phyloP scores from a whole-genome alignment of 163 green algal genomes.

The Chlorella variabilis region DNA sequence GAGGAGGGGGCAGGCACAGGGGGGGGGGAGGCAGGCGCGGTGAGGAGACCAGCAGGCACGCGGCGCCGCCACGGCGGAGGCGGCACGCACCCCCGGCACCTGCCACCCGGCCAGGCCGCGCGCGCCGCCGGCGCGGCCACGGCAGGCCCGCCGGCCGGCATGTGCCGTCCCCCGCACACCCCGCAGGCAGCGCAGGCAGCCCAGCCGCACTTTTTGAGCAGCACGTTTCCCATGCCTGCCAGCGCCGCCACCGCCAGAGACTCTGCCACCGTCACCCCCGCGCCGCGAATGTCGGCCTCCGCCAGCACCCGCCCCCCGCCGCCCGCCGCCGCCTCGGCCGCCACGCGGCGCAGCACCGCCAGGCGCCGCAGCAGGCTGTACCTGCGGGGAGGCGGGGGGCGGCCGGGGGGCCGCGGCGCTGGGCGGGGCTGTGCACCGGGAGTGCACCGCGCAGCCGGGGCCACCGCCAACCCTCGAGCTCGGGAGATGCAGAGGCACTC shows the following conservation, averaged over 20 bases:
- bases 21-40: background rate
- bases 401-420: too few relatives aligned
- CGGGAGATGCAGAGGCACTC: too few relatives aligned
- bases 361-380: conserved; percentile 50
- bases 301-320: background rate
- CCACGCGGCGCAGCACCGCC: conserved; percentile 40
- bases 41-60: background rate
- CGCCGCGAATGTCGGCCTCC: background rate
- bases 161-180: too few relatives aligned
- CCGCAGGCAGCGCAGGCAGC: too few relatives aligned
- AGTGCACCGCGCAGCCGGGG: too few relatives aligned
- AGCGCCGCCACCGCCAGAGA: conserved; percentile 82
- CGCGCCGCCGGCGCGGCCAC: too few relatives aligned
- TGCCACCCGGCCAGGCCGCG: too few relatives aligned
- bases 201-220: conserved; percentile 73
- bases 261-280: conserved; percentile 67
- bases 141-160: too few relatives aligned
- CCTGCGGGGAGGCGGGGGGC: too few relatives aligned
- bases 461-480: too few relatives aligned
- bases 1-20: background rate
- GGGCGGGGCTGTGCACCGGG: too few relatives aligned
- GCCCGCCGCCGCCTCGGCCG: background rate
- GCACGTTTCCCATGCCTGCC: conserved; percentile 90
- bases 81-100: background rate
- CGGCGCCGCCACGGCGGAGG: background rate